A percentile compares a stretch with the other conserved stretches of the same genome.
Conservation (phyloP, 1,284 basidiomycete genomes). For the Sphagnurus paluster region DNA sequence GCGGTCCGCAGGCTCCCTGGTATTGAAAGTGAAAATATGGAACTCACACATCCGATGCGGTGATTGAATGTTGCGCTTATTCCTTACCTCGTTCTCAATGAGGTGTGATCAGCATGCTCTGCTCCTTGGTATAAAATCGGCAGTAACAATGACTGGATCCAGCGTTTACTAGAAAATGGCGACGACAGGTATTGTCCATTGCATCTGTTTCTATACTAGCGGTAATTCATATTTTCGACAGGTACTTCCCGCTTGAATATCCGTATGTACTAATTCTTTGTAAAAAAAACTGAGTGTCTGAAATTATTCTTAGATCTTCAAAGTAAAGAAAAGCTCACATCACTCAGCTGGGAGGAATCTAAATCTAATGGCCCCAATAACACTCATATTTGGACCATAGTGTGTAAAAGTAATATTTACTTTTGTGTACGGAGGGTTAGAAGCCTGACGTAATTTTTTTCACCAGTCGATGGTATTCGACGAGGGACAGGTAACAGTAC, state of each 20-base stretch:
- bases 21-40: no score
- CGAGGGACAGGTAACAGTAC: conserved; percentile 46
- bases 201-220: no score
- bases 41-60: no score
- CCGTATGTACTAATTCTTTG: conserved; percentile 34
- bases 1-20: no score
- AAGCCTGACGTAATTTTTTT: conserved; percentile 7
- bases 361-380: conserved; percentile 47
- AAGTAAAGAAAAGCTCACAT: conserved; percentile 33
- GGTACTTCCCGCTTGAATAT: conserved; percentile 44
- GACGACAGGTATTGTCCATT: conserved; percentile 30
- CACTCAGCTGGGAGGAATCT: conserved; percentile 57
- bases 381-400: conserved; percentile 51
- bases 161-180: no score
- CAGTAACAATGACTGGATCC: no score
- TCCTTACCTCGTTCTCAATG: no score
- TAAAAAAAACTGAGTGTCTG: conserved; percentile 2
- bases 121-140: no score
- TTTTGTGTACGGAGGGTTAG: conserved; percentile 10
- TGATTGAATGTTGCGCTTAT: no score
- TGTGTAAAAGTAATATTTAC: conserved; percentile 52
- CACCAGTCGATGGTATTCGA: conserved; percentile 44
- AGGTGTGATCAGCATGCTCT: no score
- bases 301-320: conserved; percentile 52
- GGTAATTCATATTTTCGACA: background rate